Percentiles rank a stretch among this genome's conserved stretches.
phyloP scores from a whole-genome alignment of 2,329 filamentous ascomycete species.

The Cladophialophora psammophila region DNA sequence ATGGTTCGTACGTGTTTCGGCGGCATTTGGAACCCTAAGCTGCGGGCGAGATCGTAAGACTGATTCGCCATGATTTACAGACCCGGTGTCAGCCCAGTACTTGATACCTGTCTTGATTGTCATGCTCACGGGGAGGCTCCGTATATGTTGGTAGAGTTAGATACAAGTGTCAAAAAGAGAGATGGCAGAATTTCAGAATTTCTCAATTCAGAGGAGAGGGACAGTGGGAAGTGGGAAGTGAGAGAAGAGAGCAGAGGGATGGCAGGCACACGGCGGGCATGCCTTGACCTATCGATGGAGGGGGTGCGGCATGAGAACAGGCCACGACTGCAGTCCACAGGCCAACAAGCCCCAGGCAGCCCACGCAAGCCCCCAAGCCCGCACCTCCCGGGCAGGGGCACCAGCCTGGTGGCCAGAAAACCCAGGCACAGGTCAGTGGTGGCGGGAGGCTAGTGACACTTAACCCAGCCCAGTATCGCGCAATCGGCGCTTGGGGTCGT shows the following conservation, averaged over 20 bases:
- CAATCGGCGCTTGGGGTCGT: slow-evolving; percentile 21
- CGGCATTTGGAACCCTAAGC: slow-evolving; percentile 20
- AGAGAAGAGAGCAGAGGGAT: neutral
- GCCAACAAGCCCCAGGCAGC: neutral
- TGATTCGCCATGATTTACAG: slow-evolving; percentile 20
- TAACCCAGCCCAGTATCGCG: slow-evolving; percentile 24
- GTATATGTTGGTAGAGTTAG: too few species aligned
- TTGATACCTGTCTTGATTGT: neutral
- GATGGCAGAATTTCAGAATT: neutral
- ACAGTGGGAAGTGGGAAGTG: neutral
- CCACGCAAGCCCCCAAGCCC: neutral
- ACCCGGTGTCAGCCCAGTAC: slow-evolving; percentile 1
- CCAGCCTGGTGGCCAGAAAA: neutral
- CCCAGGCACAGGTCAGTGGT: slow-evolving; percentile 9
- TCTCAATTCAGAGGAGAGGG: neutral
- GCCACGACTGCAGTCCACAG: neutral
- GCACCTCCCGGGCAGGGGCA: too few species aligned
- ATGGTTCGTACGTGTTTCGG: neutral
- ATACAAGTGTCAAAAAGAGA: neutral
- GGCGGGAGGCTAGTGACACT: slow-evolving; percentile 12
- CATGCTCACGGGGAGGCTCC: too few species aligned
- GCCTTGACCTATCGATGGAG: slow-evolving; percentile 15
- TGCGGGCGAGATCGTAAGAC: neutral
- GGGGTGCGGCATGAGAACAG: slow-evolving; percentile 3
- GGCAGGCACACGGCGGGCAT: neutral